Evolutionary conservation across 2,329 filamentous ascomycete species (phyloP).

Genomic region (Fusarium illudens): DNA sequence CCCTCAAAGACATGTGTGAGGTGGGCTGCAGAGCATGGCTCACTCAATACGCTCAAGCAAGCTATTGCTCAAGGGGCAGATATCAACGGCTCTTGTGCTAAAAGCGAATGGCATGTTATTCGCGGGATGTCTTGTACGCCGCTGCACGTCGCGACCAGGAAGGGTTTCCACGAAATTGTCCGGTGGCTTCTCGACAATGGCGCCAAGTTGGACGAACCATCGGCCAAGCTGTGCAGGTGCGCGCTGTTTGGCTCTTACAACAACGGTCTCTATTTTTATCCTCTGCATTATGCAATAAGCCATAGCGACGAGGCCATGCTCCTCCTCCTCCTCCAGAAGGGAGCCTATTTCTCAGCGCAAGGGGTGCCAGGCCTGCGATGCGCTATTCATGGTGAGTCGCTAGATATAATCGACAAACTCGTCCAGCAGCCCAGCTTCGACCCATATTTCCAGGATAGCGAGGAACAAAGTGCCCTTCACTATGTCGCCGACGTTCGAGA

Average conservation of each 20-base stretch:
- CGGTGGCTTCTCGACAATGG: conserved; percentile 15
- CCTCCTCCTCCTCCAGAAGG: not conserved
- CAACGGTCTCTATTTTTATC: not conserved
- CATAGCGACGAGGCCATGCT: not conserved
- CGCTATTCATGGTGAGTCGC: not conserved
- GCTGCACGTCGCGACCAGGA: conserved; percentile 1
- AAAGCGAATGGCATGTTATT: not conserved
- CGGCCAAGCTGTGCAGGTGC: not conserved
- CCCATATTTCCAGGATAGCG: not conserved
- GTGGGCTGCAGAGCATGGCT: conserved; percentile 2
- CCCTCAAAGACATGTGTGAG: not conserved
- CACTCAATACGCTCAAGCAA: not conserved
- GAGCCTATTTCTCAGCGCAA: not conserved
- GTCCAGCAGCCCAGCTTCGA: not conserved
- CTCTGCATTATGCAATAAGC: conserved; percentile 7
- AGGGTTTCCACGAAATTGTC: conserved; percentile 1
- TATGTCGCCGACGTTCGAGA: not conserved
- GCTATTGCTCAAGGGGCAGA: conserved; percentile 6
- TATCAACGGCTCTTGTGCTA: not conserved
- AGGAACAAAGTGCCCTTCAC: not conserved
- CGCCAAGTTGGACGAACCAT: not conserved
- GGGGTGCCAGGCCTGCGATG: not conserved
- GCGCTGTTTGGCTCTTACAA: too few relatives aligned
- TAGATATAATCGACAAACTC: not conserved
- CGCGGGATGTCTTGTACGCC: not conserved